Conservation (phyloP, 106 monocot genomes). For the Iris macrosiphon region DNA sequence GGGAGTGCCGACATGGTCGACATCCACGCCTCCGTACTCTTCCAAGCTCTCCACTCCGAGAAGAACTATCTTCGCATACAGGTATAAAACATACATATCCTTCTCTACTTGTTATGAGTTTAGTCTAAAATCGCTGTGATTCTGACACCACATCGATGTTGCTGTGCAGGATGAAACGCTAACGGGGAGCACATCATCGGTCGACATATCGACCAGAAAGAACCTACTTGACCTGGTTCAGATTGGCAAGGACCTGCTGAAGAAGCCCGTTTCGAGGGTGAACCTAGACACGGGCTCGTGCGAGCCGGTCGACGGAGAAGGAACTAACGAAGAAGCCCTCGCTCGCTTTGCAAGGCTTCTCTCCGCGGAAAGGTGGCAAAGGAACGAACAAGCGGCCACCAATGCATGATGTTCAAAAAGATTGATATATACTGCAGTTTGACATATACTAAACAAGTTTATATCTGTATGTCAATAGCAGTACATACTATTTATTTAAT, state of each 20-base stretch:
- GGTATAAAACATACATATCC: slow-evolving; percentile 7
- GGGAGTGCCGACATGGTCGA: slow-evolving; percentile 63
- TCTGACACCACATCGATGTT: too few relatives aligned
- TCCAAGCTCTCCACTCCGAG: slow-evolving; percentile 33
- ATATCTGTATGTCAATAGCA: too few relatives aligned
- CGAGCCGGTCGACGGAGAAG: slow-evolving; percentile 20
- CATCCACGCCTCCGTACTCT: slow-evolving; percentile 32
- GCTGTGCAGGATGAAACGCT: slow-evolving; percentile 30
- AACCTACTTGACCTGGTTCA: slow-evolving; percentile 29
- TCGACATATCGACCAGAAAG: slow-evolving; percentile 38
- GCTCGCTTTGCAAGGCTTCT: slow-evolving; percentile 28
- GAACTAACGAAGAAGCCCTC: slow-evolving; percentile 33
- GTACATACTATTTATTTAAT: too few relatives aligned
- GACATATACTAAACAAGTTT: too few relatives aligned
- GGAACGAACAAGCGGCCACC: too few relatives aligned
- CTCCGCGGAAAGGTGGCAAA: slow-evolving; percentile 10
- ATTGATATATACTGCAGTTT: too few relatives aligned
- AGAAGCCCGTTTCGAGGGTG: slow-evolving; percentile 33
- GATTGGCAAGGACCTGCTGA: slow-evolving; percentile 30
- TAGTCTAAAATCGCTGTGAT: too few relatives aligned
- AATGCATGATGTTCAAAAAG: too few relatives aligned
- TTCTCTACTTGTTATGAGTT: background rate
- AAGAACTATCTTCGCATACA: slow-evolving; percentile 47
- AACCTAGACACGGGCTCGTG: slow-evolving; percentile 35
- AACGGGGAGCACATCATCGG: slow-evolving; percentile 17